phyloP scores from a whole-genome alignment of 352 stramenopile species.

The Globisporangium alternatum region DNA sequence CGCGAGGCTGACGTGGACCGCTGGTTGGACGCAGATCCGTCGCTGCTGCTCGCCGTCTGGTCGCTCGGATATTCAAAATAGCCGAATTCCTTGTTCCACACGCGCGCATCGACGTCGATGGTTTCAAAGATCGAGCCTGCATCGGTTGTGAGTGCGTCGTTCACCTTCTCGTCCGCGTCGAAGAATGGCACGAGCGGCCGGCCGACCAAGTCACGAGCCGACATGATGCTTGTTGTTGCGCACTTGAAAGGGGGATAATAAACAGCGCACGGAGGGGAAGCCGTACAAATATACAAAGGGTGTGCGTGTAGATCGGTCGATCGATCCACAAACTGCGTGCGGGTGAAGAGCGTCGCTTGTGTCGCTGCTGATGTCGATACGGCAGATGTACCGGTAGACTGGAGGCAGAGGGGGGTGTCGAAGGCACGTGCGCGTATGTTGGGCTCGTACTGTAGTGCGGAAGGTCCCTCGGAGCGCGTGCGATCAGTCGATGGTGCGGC shows the following conservation, averaged over 20 bases:
- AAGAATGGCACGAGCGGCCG: slow-evolving; percentile 78
- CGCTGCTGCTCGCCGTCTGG: slow-evolving; percentile 17
- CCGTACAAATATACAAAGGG: neutral
- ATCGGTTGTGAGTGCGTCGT: slow-evolving; percentile 47
- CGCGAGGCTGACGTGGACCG: slow-evolving; percentile 8
- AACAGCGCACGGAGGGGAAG: neutral
- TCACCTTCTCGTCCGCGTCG: slow-evolving; percentile 72
- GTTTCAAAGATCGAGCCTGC: slow-evolving; percentile 38
- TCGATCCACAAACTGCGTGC: neutral
- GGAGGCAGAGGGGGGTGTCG: too few relatives aligned
- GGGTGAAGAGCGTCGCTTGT: too few relatives aligned
- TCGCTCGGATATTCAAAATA: slow-evolving; percentile 83
- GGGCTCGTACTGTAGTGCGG: neutral
- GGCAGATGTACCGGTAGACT: too few relatives aligned
- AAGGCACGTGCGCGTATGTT: too few relatives aligned
- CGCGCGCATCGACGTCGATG: slow-evolving; percentile 76
- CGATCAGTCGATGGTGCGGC: neutral
- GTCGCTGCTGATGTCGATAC: too few relatives aligned
- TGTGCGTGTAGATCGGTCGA: neutral
- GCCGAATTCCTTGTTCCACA: slow-evolving; percentile 79
- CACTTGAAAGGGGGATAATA: neutral
- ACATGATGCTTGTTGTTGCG: slow-evolving; percentile 8
- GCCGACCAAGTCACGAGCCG: slow-evolving; percentile 36
- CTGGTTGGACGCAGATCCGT: slow-evolving; percentile 4
- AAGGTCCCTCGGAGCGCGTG: neutral